phyloP scores from a whole-genome alignment of 371 early-diverging fungal species.

The Mucor piriformis region DNA sequence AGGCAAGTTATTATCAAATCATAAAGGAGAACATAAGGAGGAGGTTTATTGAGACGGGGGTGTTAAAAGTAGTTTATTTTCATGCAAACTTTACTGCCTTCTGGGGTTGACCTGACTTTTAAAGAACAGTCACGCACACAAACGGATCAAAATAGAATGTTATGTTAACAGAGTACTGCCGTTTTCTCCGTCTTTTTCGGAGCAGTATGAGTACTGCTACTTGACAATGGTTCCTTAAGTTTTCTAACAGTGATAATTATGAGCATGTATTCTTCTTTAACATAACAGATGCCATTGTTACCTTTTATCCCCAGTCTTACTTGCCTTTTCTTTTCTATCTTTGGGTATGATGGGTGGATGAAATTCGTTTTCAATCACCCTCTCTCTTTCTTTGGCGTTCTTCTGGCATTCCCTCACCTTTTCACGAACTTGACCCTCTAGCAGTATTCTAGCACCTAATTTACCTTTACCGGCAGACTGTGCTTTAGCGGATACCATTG shows the following conservation, averaged over 20 bases:
- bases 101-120: not conserved
- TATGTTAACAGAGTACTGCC: not conserved
- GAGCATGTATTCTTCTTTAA: not conserved
- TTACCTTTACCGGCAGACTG: conserved; percentile 18
- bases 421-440: conserved; percentile 29
- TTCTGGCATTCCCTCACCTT: conserved; percentile 6
- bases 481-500: conserved; percentile 31
- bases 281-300: not conserved
- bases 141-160: not conserved
- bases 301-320: not conserved
- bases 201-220: not conserved
- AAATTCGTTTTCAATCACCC: conserved; percentile 10
- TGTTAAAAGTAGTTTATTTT: not conserved
- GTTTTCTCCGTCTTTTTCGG: not conserved
- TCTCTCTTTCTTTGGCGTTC: not conserved
- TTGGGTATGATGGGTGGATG: not conserved
- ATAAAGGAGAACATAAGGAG: not conserved
- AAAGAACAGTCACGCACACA: no score
- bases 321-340: not conserved
- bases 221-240: not conserved
- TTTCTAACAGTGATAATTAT: not conserved
- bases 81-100: not conserved
- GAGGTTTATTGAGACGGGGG: not conserved
- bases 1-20: no score
- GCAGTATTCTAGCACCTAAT: conserved; percentile 25